These are phyloP conservation scores for Pelargonium nanum DNA, from an alignment of 345 rosid species.

Conservation along the genomic window DNA sequence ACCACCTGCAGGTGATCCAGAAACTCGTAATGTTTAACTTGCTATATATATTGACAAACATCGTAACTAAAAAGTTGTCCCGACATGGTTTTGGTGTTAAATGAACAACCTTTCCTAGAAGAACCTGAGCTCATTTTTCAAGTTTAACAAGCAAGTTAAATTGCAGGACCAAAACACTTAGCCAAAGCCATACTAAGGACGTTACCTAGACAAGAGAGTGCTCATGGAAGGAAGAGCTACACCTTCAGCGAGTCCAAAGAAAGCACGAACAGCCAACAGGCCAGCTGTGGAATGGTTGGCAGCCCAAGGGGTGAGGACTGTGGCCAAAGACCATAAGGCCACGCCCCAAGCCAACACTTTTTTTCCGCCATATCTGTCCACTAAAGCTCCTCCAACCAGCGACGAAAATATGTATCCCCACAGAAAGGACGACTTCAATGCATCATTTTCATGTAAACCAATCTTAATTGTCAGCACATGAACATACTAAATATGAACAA, in stretches of 20 bases:
- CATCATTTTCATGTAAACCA: neutral
- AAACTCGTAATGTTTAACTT: too few species aligned
- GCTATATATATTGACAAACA: too few species aligned
- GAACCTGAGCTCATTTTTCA: too few species aligned
- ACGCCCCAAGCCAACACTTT: conserved; percentile 80
- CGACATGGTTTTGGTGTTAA: too few species aligned
- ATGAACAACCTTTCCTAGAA: neutral
- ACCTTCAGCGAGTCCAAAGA: conserved; percentile 90
- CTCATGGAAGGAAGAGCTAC: conserved; percentile 88
- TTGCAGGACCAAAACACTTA: too few species aligned
- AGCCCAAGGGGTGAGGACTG: conserved; percentile 85
- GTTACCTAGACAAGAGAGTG: conserved; percentile 69
- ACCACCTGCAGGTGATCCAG: conserved; percentile 56
- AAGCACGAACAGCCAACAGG: conserved; percentile 61
- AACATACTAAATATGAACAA: neutral
- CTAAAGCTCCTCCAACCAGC: conserved; percentile 72
- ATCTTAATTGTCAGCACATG: neutral
- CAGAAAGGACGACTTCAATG: conserved; percentile 67
- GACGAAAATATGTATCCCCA: conserved; percentile 98
- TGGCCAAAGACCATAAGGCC: conserved; percentile 80
- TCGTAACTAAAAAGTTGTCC: too few species aligned
- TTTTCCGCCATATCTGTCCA: conserved; percentile 87
- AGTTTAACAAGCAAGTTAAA: too few species aligned
- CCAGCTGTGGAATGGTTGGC: conserved; percentile 68
- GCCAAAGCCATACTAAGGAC: too few species aligned